Evolutionary conservation across 805 yeast genomes (phyloP), one percentile per base, ranked within the genome.

Genomic region (Saccharomycopsis fermentans): DNA sequence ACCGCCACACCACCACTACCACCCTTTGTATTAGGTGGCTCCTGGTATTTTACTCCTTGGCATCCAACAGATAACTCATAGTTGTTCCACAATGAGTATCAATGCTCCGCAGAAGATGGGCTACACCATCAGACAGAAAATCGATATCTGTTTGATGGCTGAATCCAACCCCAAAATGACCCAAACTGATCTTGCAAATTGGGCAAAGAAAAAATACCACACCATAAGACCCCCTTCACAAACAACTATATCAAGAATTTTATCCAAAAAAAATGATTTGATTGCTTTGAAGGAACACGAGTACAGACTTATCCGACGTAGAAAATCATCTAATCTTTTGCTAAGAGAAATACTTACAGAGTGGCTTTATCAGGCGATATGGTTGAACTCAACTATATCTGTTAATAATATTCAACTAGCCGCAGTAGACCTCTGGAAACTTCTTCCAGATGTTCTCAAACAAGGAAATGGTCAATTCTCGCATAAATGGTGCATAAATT

Each of bases 81-180:
- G 12, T 32, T 32, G 8, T 32, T 32, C 12, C 35, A 32, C 12
- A 27, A 58, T 58, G 60, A 58, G 60, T 26, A 50, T 54, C 37
- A 53, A 52, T 11, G 55, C 39, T 36, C 32, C 34, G 8, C 63
- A 58, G 37, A 60, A 29, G 51, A 80, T 81, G 84, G 84, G 84
- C 14, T 80, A 78, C 64, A 78, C 81, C 5, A 77, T 80, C 61
- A 79, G 79, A 66, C 87, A 83, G 64, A 81, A 83, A 68, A 82
- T 82, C 52, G 86, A 82, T 63, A 81, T 83, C 57, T 83, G 87
- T 63, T 77, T 83, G 48, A 81, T 82, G 76, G 80, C 86, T 5
- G 87, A 82, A 67, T 73, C 84, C n/a, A 78, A 81, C 60, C 87
- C 87, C 1, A 77, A 77, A 29, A 81, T 84, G 87, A 83, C 87